Conservation (phyloP, 768 basidiomycete genomes). For the Boletus rex-veris region DNA sequence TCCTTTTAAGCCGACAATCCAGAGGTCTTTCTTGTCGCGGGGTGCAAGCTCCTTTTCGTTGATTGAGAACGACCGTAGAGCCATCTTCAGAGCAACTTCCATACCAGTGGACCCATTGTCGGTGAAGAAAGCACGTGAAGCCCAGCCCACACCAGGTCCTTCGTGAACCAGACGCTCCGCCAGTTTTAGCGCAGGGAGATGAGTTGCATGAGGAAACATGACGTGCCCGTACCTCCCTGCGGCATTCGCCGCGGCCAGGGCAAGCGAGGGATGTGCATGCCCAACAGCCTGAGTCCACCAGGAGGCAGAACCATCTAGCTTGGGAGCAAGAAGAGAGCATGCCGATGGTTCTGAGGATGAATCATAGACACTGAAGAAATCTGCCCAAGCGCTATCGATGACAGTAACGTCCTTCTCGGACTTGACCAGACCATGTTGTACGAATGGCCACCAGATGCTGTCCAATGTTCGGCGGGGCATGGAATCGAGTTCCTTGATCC, state of each 20-base stretch:
- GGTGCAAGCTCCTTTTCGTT: constrained; percentile 35
- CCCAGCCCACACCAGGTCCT: constrained; percentile 90
- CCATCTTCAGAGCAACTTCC: constrained; percentile 99
- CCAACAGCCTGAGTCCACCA: constrained; percentile 98
- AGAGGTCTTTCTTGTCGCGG: constrained; percentile 49
- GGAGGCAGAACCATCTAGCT: constrained; percentile 90
- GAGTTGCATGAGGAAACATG: constrained; percentile 88
- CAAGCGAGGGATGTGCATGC: constrained; percentile 71
- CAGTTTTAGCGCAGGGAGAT: constrained; percentile 80
- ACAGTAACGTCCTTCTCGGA: constrained; percentile 75
- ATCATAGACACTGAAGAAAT: constrained; percentile 78
- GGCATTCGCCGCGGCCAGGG: constrained; percentile 83
- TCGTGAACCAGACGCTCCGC: constrained; percentile 71
- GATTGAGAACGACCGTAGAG: constrained; percentile 62
- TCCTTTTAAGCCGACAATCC: constrained; percentile 82
- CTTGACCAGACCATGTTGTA: constrained; percentile 77
- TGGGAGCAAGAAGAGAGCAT: constrained; percentile 47
- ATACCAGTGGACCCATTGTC: constrained; percentile 96
- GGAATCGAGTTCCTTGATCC: constrained; percentile 69
- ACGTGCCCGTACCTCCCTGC: constrained; percentile 96
- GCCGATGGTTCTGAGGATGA: constrained; percentile 21
- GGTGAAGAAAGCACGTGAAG: constrained; percentile 84
- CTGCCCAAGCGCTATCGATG: constrained; percentile 85
- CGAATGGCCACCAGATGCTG: constrained; percentile 95
- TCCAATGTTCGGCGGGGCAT: constrained; percentile 78